A percentile compares a stretch with the other conserved stretches of the same genome.
These are phyloP conservation scores for Calonectria montana DNA, from an alignment of 2,329 filamentous ascomycete species.

Conservation along the genomic window DNA sequence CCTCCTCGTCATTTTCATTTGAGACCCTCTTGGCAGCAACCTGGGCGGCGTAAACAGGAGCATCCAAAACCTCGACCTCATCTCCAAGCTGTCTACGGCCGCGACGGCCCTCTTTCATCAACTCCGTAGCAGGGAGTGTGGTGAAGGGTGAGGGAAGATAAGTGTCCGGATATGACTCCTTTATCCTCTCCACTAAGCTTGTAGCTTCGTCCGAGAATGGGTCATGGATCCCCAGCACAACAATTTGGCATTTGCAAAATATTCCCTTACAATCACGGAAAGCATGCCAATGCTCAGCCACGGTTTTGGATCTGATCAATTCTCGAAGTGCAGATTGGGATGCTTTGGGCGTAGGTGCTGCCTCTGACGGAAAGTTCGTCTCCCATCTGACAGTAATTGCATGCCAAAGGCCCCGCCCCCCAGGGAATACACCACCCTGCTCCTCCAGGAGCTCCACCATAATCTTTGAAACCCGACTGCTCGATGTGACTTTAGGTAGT, in stretches of 20 bases:
- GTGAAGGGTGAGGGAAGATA: conserved; percentile 44
- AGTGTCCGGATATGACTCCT: conserved; percentile 54
- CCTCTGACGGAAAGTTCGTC: conserved; percentile 51
- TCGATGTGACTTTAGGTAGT: conserved; percentile 27
- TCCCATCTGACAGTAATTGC: conserved; percentile 59
- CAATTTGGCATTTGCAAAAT: conserved; percentile 57
- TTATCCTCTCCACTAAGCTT: conserved; percentile 59
- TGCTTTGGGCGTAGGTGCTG: conserved; percentile 54
- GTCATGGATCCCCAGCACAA: conserved; percentile 56
- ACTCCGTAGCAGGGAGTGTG: conserved; percentile 23
- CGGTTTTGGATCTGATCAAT: conserved; percentile 49
- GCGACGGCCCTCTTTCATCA: conserved; percentile 37
- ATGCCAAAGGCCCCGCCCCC: conserved; percentile 61
- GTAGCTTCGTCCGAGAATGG: conserved; percentile 56
- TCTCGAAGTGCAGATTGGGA: conserved; percentile 53
- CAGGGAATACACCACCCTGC: conserved; percentile 61
- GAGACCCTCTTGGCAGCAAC: conserved; percentile 47
- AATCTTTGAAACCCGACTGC: conserved; percentile 38
- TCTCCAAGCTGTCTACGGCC: conserved; percentile 53
- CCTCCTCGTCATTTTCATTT: conserved; percentile 38
- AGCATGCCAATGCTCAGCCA: conserved; percentile 57
- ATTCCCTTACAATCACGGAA: conserved; percentile 55
- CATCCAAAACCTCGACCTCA: conserved; percentile 61
- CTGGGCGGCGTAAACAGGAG: conserved; percentile 61
- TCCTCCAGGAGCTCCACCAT: conserved; percentile 45